A percentile compares a stretch with the other conserved stretches of the same genome.
Evolutionary conservation across 495 filamentous ascomycete species (phyloP).

Genomic region (Penicillium malachiteum): DNA sequence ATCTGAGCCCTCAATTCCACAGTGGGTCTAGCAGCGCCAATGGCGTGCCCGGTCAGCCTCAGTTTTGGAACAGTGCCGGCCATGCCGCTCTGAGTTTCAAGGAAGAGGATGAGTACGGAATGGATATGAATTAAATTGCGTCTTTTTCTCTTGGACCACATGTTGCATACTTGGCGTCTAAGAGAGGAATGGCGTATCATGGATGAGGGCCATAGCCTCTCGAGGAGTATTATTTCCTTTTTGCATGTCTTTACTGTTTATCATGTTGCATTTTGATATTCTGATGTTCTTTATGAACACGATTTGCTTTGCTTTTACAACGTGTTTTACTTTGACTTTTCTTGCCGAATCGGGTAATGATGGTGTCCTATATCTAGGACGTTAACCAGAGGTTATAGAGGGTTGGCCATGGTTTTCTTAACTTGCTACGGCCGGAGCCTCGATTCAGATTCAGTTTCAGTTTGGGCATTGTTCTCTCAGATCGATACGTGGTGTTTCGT

Average conservation of each 20-base stretch:
- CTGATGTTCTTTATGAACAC: neutral
- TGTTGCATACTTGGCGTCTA: slow-evolving; percentile 46
- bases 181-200: slow-evolving; percentile 32
- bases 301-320: neutral
- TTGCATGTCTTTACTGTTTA: slow-evolving; percentile 13
- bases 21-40: slow-evolving; percentile 56
- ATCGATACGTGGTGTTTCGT: neutral
- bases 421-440: neutral
- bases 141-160: slow-evolving; percentile 13
- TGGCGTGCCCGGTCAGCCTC: slow-evolving; percentile 48
- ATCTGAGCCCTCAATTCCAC: slow-evolving; percentile 70
- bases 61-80: slow-evolving; percentile 73
- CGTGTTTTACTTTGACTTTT: neutral
- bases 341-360: neutral
- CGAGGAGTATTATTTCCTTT: slow-evolving; percentile 22
- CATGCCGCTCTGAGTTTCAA: slow-evolving; percentile 74
- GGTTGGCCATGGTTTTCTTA: neutral
- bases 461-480: too few species aligned
- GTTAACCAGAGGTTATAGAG: neutral
- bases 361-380: neutral
- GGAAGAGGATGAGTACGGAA: slow-evolving; percentile 85
- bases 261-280: slow-evolving; percentile 5
- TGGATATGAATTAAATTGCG: slow-evolving; percentile 64
- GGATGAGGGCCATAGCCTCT: slow-evolving; percentile 25
- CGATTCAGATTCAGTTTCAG: neutral